Base-by-base conservation (phyloP, 1,284 basidiomycete genomes). In the Ceratorhiza oryzae-sativae region DNA sequence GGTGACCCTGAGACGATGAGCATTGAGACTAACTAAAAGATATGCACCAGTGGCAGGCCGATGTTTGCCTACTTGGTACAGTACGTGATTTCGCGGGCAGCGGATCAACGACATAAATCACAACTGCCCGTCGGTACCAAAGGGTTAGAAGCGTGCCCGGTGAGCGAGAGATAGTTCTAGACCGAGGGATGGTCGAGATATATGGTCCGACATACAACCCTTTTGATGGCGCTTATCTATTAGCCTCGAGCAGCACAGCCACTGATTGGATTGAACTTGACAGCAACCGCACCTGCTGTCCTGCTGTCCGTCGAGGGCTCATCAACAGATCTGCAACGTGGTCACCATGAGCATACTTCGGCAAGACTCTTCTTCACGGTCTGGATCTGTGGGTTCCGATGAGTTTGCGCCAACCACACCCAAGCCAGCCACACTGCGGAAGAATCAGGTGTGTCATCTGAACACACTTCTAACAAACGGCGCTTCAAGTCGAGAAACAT, bases 401-500 rank as follows among this genome's bases (percentile, higher is more conserved):
- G 65, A 68, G 32, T 53, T 45, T 20, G n/a, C 41, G 23, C 39
- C 51, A 9, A 30, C 46, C 36, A 9, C 65, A 32, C 39, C 65
- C 65, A 68, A 68, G 25, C 65, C 65, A 32, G 27, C 65, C 53
- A 56, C 65, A 6, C 41, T 68, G 23, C 49, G 65, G 18, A 68
- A 68, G 53, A 68, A 68, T 27, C 65, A 68, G 53, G 65, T 53
- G 30, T 23, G 65, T 25, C 27, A 45, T 42, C 20, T 39, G 45
- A 42, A 60, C 12, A 45, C 39, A 20, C 25, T 39, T 20, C 13
- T n/a, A 18, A 27, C 42, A 42, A 42, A 60, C 36, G 25, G n/a
- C 25, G 36, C 39, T 34, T 36, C 27, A 56, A 36, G 51, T 68
- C n/a, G 45, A 25, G 18, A 30, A 25, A 56, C 13, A 13, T 39